Evolutionary conservation across 108 stramenopile species (phyloP).

Genomic region (Licmophora abbreviata): DNA sequence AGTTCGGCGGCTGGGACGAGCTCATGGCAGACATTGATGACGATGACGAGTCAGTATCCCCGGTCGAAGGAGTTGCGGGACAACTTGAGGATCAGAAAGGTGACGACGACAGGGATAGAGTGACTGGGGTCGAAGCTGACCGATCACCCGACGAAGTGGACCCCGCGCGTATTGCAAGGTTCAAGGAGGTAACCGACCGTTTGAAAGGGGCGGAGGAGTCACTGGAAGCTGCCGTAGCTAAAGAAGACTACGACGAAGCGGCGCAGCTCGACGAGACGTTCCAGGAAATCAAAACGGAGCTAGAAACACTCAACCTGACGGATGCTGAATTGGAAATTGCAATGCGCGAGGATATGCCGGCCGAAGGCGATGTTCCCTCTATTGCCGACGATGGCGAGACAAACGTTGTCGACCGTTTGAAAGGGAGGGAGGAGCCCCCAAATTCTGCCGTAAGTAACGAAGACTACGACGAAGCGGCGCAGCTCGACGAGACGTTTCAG

Average conservation of each 20-base stretch:
- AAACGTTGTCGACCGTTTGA: too few relatives aligned
- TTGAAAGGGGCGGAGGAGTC: constrained; percentile 21
- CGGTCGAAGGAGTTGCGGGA: constrained; percentile 6
- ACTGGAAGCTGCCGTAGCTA: constrained; percentile 33
- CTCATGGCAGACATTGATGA: constrained; percentile 15
- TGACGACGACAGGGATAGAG: constrained; percentile 16
- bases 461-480: background rate
- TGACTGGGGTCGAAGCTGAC: background rate
- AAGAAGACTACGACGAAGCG: constrained; percentile 46
- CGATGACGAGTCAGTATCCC: background rate
- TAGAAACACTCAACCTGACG: constrained; percentile 29
- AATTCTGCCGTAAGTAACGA: constrained; percentile 1
- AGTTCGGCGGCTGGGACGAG: constrained; percentile 59
- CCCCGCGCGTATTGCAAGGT: constrained; percentile 10
- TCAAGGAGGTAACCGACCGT: constrained; percentile 17
- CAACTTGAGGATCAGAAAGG: background rate
- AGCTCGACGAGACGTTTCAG: background rate
- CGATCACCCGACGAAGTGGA: background rate
- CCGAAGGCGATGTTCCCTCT: background rate
- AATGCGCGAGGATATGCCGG: constrained; percentile 10
- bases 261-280: constrained; percentile 39
- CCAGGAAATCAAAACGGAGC: constrained; percentile 18
- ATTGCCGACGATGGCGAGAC: background rate
- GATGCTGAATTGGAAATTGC: constrained; percentile 42
- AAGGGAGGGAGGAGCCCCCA: constrained; percentile 1